Evolutionary conservation across 1,284 basidiomycete genomes (phyloP).

Genomic region (Leccinum glutinopallens): DNA sequence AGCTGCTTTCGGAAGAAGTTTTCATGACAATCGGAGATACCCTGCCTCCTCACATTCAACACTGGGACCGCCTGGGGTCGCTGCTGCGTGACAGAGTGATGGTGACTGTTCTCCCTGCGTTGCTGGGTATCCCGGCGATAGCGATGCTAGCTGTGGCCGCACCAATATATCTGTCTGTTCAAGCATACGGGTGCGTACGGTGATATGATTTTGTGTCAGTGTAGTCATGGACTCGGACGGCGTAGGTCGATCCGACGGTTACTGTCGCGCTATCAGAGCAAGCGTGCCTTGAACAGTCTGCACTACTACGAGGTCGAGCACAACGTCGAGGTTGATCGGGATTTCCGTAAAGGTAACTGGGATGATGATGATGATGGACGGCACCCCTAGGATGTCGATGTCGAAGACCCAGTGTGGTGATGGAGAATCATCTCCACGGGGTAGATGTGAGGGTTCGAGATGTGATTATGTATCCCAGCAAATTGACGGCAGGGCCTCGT

Average conservation of each 20-base stretch:
- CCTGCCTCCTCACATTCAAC: conserved; percentile 25
- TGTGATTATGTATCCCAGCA: background rate
- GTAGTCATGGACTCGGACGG: too few species aligned
- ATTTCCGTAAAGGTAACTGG: background rate
- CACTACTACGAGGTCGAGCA: background rate
- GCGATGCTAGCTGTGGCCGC: conserved; percentile 14
- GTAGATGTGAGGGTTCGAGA: background rate
- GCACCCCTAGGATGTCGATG: background rate
- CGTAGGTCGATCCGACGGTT: background rate
- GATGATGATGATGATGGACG: background rate
- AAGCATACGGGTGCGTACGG: conserved; percentile 21
- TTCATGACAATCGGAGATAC: conserved; percentile 25
- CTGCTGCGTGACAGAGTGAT: conserved; percentile 11
- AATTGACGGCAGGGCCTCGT: background rate
- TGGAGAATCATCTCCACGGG: too few species aligned
- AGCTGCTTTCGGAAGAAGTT: conserved; percentile 20
- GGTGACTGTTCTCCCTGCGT: conserved; percentile 15
- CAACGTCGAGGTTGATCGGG: background rate
- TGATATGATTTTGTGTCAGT: too few species aligned
- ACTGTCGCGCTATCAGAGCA: conserved; percentile 8
- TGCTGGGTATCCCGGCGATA: conserved; percentile 24
- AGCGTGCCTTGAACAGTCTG: conserved; percentile 9
- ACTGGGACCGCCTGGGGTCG: conserved; percentile 21
- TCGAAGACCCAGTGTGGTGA: too few species aligned
- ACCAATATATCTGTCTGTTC: conserved; percentile 21